phyloP scores from a whole-genome alignment of 345 rosid species.

The Iberis pinnata region DNA sequence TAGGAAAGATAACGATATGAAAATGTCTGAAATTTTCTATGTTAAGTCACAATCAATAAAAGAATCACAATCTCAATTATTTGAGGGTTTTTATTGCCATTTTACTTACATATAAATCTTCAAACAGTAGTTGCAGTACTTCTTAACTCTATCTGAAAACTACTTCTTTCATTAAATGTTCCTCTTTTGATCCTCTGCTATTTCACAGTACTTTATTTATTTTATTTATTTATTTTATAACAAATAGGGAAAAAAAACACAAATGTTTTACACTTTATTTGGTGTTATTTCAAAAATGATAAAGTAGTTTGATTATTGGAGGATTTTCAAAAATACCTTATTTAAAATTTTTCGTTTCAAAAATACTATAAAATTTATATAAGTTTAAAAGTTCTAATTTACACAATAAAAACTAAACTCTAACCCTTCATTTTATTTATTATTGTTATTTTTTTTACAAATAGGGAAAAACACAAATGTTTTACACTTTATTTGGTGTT shows the following conservation, averaged over 20 bases:
- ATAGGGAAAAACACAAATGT: no score
- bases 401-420: no score
- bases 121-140: constrained; percentile 21
- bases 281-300: no score
- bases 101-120: constrained; percentile 22
- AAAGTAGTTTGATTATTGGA: no score
- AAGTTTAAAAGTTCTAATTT: no score
- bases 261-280: no score
- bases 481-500: no score
- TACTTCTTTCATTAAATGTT: constrained; percentile 25
- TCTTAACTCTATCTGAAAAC: constrained; percentile 15
- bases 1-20: constrained; percentile 22
- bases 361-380: no score
- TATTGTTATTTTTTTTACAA: not conserved
- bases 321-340: no score
- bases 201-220: not conserved
- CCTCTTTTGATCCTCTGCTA: constrained; percentile 30
- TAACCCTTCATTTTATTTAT: not conserved
- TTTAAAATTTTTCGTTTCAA: no score
- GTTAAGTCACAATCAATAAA: constrained; percentile 25
- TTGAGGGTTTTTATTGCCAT: constrained; percentile 56
- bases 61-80: constrained; percentile 3
- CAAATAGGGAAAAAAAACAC: no score
- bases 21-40: constrained; percentile 25
- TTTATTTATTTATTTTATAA: not conserved